Conservation (phyloP, 805 yeast genomes). For the Teunomyces barrocoloradensis region DNA sequence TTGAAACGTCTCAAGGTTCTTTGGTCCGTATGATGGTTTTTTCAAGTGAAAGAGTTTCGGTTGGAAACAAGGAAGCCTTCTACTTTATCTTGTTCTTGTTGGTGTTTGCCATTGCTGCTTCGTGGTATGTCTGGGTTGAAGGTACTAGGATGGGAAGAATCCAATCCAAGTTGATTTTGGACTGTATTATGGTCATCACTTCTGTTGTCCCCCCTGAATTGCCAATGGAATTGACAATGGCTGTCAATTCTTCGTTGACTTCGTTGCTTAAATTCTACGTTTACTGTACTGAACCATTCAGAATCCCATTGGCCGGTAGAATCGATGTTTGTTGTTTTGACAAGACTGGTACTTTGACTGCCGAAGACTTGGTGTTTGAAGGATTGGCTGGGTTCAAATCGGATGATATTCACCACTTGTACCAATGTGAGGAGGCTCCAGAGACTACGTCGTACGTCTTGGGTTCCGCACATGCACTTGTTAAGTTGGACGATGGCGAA, state of each 20-base stretch:
- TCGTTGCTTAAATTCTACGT: constrained; percentile 85
- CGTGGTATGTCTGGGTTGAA: constrained; percentile 98
- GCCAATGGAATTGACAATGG: constrained; percentile 99
- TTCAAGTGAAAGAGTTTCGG: constrained; percentile 94
- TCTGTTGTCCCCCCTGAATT: constrained; percentile 98
- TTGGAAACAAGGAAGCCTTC: constrained; percentile 92
- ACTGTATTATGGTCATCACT: constrained; percentile 92
- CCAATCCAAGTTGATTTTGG: constrained; percentile 88
- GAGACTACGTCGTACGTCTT: constrained; percentile 64
- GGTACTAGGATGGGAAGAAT: constrained; percentile 95
- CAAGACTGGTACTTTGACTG: constrained; percentile 97
- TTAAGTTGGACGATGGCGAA: constrained; percentile 92
- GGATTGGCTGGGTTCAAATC: constrained; percentile 83
- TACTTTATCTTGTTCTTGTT: constrained; percentile 87
- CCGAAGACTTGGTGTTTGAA: constrained; percentile 93
- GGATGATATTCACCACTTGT: constrained; percentile 53
- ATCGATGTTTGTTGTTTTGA: constrained; percentile 98
- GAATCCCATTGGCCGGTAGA: constrained; percentile 97
- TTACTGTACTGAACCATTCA: constrained; percentile 97
- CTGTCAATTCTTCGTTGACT: constrained; percentile 88
- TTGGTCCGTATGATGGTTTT: constrained; percentile 96
- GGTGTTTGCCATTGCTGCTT: constrained; percentile 89
- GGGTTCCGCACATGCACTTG: constrained; percentile 96
- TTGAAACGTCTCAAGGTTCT: constrained; percentile 97
- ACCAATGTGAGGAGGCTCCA: constrained; percentile 63